These are phyloP conservation scores for Nemania sp. DNA, from an alignment of 2,329 filamentous ascomycete genomes.

Conservation along the genomic window DNA sequence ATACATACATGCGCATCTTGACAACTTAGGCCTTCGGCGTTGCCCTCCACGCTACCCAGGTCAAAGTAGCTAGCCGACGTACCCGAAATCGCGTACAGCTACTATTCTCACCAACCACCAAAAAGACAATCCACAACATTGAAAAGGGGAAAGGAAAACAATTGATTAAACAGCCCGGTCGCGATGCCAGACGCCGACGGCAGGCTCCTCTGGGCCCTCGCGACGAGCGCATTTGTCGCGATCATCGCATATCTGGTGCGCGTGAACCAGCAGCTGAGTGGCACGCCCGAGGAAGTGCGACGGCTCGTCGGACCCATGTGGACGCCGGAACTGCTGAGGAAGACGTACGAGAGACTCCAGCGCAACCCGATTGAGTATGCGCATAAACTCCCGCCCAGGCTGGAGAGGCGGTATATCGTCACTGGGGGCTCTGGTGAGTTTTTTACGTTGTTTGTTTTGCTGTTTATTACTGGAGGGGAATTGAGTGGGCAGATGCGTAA, in stretches of 20 bases:
- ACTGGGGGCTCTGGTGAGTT: constrained; percentile 51
- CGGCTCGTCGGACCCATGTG: constrained; percentile 41
- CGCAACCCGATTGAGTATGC: constrained; percentile 45
- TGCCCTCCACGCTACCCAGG: no score
- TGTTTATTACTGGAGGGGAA: not conserved
- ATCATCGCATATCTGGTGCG: constrained; percentile 42
- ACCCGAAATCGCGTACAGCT: no score
- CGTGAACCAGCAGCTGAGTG: constrained; percentile 43
- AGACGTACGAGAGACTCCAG: constrained; percentile 42
- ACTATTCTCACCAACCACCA: no score
- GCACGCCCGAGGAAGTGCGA: constrained; percentile 42
- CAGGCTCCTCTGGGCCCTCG: constrained; percentile 14
- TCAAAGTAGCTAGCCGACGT: no score
- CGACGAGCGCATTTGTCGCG: constrained; percentile 9
- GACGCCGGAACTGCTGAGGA: constrained; percentile 43
- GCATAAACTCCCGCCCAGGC: constrained; percentile 44
- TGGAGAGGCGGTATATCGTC: constrained; percentile 49
- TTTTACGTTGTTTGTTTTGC: not conserved
- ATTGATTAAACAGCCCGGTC: no score
- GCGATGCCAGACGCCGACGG: constrained; percentile 12
- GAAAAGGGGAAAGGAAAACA: no score
- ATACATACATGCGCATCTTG: no score
- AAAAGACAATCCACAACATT: no score
- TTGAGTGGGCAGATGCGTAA: not conserved
- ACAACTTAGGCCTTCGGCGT: no score